Percentiles rank a stretch among this genome's conserved stretches.
Evolutionary conservation across 305 asterid species (phyloP).

Genomic region (Solanum hybrid): DNA sequence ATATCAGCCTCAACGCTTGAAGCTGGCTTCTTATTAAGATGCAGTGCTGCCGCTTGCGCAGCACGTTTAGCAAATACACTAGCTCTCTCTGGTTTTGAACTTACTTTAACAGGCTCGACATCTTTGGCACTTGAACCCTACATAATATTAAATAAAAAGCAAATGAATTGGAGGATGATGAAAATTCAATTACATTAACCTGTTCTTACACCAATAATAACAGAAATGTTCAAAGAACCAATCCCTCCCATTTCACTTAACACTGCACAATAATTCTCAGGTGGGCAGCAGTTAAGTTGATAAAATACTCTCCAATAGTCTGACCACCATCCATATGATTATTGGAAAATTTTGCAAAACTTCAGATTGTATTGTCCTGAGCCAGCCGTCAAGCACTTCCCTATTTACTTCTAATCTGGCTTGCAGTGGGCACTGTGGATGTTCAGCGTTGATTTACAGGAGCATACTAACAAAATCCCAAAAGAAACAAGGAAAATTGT

Average conservation of each 20-base stretch:
- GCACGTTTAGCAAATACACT: constrained; percentile 65
- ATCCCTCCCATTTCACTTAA: not conserved
- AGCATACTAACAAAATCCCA: not conserved
- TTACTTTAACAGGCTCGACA: constrained; percentile 55
- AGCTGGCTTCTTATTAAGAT: constrained; percentile 60
- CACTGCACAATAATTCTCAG: not conserved
- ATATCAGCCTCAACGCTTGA: constrained; percentile 86
- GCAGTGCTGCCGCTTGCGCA: constrained; percentile 34
- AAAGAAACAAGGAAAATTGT: not conserved
- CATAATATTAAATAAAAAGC: not conserved
- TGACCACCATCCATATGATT: not conserved
- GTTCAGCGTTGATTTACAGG: not conserved
- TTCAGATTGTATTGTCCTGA: not conserved
- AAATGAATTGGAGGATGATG: not conserved
- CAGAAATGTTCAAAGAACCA: not conserved
- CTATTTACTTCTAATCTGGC: not conserved
- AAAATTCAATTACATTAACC: not conserved
- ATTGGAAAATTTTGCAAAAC: not conserved
- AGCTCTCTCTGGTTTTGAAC: constrained; percentile 57
- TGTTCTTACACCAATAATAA: not conserved
- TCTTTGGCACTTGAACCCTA: constrained; percentile 68
- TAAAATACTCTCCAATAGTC: not conserved
- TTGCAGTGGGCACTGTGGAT: not conserved
- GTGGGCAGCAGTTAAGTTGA: not conserved
- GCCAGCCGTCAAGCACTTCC: not conserved